phyloP scores from a whole-genome alignment of 192 early-diverging fungal genomes.

The Coemansia sp. region DNA sequence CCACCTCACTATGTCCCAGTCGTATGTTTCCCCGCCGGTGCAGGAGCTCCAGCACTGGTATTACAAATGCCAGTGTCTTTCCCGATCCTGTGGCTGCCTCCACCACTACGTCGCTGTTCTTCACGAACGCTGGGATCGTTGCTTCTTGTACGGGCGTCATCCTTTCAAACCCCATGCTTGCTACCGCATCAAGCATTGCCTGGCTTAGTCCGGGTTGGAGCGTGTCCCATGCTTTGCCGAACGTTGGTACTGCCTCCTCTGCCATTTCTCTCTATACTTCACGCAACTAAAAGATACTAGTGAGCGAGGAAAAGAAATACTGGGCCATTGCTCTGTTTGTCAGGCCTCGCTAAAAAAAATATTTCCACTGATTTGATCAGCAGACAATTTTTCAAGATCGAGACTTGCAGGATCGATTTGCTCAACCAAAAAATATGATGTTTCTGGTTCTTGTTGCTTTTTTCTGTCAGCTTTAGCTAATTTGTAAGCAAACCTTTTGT shows the following conservation, averaged over 20 bases:
- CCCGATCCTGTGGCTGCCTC: constrained; percentile 97
- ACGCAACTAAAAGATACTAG: background rate
- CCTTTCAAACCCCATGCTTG: constrained; percentile 69
- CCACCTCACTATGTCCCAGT: constrained; percentile 74
- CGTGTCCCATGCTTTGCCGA: constrained; percentile 64
- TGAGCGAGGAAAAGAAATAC: too few species aligned
- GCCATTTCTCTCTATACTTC: constrained; percentile 15
- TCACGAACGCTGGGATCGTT: constrained; percentile 88
- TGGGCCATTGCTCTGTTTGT: too few species aligned
- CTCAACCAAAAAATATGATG: too few species aligned
- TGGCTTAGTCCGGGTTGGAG: constrained; percentile 62
- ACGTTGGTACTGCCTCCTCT: constrained; percentile 54
- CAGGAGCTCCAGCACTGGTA: constrained; percentile 90
- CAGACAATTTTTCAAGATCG: too few species aligned
- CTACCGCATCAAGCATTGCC: constrained; percentile 58
- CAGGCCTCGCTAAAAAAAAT: too few species aligned
- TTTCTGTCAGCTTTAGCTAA: too few species aligned
- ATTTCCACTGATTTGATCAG: too few species aligned
- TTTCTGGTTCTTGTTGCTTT: too few species aligned
- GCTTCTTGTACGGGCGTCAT: constrained; percentile 96
- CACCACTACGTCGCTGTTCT: constrained; percentile 94
- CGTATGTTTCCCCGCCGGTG: constrained; percentile 58
- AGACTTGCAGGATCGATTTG: too few species aligned
- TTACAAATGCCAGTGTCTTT: constrained; percentile 90
- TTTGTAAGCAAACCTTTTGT: too few species aligned